Base-by-base conservation (phyloP, 2,329 filamentous ascomycete species). In the Dothidotthia symphoricarpi region DNA sequence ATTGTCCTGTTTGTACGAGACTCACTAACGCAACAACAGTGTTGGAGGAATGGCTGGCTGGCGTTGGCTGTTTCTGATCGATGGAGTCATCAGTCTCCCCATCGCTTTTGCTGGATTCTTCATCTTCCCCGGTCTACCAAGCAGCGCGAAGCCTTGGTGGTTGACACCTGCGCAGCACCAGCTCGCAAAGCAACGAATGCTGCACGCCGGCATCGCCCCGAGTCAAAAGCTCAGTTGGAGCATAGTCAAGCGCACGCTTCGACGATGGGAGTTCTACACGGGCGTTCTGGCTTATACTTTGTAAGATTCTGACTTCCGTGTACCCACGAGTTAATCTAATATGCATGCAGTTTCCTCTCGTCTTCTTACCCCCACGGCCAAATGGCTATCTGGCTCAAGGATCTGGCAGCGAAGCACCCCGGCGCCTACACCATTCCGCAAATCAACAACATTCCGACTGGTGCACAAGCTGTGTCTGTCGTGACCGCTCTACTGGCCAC, bases 31-130 rank as follows among this genome's bases (percentile, higher is more conserved):
- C 7, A 2, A 12, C 14, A 10, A 3, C 5, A 51, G 53, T 0
- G 55, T 71, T 0, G 56, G 57, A 9, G 76, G 76, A 0, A 70
- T 73, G 52, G 61, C 70, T 0, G 76, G 76, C 0, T 78, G 74
- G 74, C 41, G 63, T 16, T 67, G 63, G 76, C 64, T 81, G 0
- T 82, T 81, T 39, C 74, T 82, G 26, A 75, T 80, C 28, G 76
- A 81, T 48, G 75, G 74, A 0, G 63, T 78, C 26, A 78, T 80
- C 47, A 77, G 74, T 2, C 65, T 81, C 3, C 77, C 77, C 0
- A 72, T 81, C 11, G 75, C 75, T 2, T 39, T 80, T 1, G 69
- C 75, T 4, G 77, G 77, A 0, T 81, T 72, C 51, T 56, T 78
- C 6, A 69, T 78, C 49, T 77, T 78, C 43, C 75, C 75, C 0